These are phyloP conservation scores for Trichoderma breve DNA, from an alignment of 2,329 filamentous ascomycete species.

Conservation along the genomic window DNA sequence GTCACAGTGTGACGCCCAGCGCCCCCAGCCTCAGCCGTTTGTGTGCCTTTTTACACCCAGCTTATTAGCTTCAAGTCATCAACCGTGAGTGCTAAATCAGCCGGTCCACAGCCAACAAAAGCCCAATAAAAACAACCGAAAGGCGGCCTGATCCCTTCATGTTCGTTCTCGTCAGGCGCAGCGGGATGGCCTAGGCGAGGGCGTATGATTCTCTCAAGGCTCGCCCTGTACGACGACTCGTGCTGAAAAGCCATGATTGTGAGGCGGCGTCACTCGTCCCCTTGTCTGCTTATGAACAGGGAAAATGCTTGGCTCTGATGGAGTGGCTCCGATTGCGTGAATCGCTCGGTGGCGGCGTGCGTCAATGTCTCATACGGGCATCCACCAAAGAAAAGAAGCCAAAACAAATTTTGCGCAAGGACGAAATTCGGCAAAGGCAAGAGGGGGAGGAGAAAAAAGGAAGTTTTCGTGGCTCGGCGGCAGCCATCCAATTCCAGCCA, in stretches of 20 bases:
- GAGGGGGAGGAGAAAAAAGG: not conserved
- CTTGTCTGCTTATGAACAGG: not conserved
- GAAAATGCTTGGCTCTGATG: slow-evolving; percentile 9
- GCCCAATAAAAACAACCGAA: not conserved
- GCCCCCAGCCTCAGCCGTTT: not conserved
- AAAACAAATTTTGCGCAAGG: not conserved
- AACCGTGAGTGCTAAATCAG: not conserved
- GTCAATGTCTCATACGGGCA: slow-evolving; percentile 7
- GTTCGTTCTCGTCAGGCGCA: not conserved
- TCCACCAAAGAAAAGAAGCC: not conserved
- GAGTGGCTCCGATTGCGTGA: slow-evolving; percentile 18
- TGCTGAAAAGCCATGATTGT: not conserved
- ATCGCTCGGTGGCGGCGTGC: slow-evolving; percentile 9
- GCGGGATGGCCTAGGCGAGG: not conserved
- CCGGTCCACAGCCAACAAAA: not conserved
- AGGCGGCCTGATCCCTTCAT: not conserved
- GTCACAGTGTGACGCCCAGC: slow-evolving; percentile 6
- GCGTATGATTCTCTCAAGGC: slow-evolving; percentile 1
- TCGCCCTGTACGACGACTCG: slow-evolving; percentile 10
- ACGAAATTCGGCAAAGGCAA: slow-evolving; percentile 8
- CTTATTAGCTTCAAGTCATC: slow-evolving; percentile 10
- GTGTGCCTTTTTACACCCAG: not conserved
- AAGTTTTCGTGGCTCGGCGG: slow-evolving; percentile 7
- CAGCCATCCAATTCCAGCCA: slow-evolving; percentile 13
- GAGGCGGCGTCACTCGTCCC: slow-evolving; percentile 2